Evolutionary conservation across 2,329 filamentous ascomycete species (phyloP), one percentile per base, ranked within the genome.

Genomic region (Tolypocladium inflatum): DNA sequence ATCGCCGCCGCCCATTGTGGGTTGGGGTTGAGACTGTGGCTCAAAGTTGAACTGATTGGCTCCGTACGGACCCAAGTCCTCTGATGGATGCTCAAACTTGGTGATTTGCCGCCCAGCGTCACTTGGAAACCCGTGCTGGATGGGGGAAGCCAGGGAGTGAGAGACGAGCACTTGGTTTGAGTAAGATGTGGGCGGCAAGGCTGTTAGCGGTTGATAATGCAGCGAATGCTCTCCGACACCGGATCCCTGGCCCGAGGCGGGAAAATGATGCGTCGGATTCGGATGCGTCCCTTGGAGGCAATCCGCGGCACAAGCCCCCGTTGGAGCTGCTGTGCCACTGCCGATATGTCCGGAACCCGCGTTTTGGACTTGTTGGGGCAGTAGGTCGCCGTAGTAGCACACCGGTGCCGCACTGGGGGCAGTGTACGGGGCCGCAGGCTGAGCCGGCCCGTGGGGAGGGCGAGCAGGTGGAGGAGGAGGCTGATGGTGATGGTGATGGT

Each of bases 1-100:
- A 26, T 58, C 52, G 26, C 57, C 57, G 5, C 57, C 57, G 21
- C 57, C 57, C 57, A 58, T 58, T 17, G 41, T 37, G 10, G 23
- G 10, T 5, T 35, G 30, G 15, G 33, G 4, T 37, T n/a, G 19
- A 5, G 33, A 52, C 7, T 30, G 19, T 2, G 48, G 30, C 10
- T 52, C 19, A 5, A 53, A 53, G 50, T 11, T 33, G 39, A 41
- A 39, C n/a, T n/a, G 23, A 39, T 48, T n/a, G 30, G 2, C 6
- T 41, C 10, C 39, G 53, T 43, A 55, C 26, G 7, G 23, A 10
- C 17, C 19, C n/a, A 43, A 6, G 23, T 4, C 39, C 10, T 33
- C 38, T 26, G 39, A 13, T 21, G 23, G 30, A 45, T 35, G 26
- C 19, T 38, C 41, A 48, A 55, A 21, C 13, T 17, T 37, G 1